Evolutionary conservation across 169 alveolate genomes (phyloP), one percentile per base, ranked within the genome.

Genomic region (Cryptosporidium ryanae): DNA sequence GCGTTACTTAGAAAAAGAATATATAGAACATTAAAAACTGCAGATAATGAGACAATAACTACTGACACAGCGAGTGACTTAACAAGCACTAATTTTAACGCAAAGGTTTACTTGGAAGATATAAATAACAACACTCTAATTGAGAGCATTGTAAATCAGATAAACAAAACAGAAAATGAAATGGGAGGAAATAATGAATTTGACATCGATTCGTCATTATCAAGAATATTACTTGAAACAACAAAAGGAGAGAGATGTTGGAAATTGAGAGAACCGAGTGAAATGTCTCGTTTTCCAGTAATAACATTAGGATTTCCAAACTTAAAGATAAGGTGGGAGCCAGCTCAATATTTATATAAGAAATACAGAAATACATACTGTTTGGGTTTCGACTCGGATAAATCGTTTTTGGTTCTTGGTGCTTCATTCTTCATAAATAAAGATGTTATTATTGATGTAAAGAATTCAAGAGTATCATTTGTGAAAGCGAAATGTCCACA

Each of bases 311-410:
- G 71, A 21, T 76, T 76, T 55, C 49, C 87, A 23, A 61, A 61
- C 38, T 43, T 76, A 17, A 76, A 61, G 15, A 48, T 76, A 13
- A 46, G 34, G 2, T 76, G 87, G 87, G 87, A 76, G 2, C 87
- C 87, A n/a, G 0, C 18, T 46, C 87, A 76, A 48, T 76, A 76
- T 43, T 63, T 76, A 46, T 76, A 76, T 48, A 55, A 76, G 61
- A 76, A 76, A 38, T 76, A 76, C 32, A 55, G 87, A 59, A 76
- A 76, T 59, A 76, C 87, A 21, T 76, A 76, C 25, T 76, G 87
- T 76, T 44, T 76, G 7, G 87, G 87, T 17, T 76, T 76, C 59
- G 87, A 76, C 38, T 76, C 87, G 5, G 87, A 76, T 59, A 61
- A 61, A 61, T 32, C 71, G 46, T 55, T 55, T 32, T 10, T 59